A percentile compares a stretch with the other conserved stretches of the same genome.
Conservation (phyloP, 768 basidiomycete genomes). For the Mycena chlorophos region DNA sequence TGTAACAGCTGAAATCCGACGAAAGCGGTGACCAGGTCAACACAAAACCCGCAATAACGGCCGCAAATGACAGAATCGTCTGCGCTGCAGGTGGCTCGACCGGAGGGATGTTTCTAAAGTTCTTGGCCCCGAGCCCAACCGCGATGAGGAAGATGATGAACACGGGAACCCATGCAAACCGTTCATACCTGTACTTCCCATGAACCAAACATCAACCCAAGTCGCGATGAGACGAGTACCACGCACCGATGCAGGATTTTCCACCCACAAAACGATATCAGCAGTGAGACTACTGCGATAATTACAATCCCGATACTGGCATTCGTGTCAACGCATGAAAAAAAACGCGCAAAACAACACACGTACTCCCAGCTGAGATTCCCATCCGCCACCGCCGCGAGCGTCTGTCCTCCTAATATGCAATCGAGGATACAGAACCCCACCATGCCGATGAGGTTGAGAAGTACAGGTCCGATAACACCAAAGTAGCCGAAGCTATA, state of each 20-base stretch:
- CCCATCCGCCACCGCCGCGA: slow-evolving; percentile 42
- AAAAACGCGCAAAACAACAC: neutral
- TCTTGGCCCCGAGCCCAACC: slow-evolving; percentile 71
- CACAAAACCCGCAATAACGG: slow-evolving; percentile 71
- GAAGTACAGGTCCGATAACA: slow-evolving; percentile 55
- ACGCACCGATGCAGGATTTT: slow-evolving; percentile 51
- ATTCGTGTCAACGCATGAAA: neutral
- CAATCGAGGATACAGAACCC: slow-evolving; percentile 74
- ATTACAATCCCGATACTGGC: slow-evolving; percentile 80
- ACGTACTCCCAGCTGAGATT: slow-evolving; percentile 47
- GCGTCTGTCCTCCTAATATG: slow-evolving; percentile 65
- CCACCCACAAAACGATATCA: slow-evolving; percentile 63
- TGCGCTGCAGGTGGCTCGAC: slow-evolving; percentile 54
- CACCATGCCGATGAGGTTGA: slow-evolving; percentile 63
- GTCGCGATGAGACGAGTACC: neutral
- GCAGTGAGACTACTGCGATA: slow-evolving; percentile 64
- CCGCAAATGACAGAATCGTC: slow-evolving; percentile 62
- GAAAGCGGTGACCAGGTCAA: slow-evolving; percentile 61
- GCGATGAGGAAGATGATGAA: slow-evolving; percentile 72
- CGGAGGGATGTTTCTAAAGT: slow-evolving; percentile 53
- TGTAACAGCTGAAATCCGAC: slow-evolving; percentile 78
- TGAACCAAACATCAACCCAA: too few species aligned
- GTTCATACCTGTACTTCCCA: slow-evolving; percentile 54
- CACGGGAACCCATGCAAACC: slow-evolving; percentile 75
- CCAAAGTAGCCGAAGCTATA: slow-evolving; percentile 56